Evolutionary conservation across 164 flowering plant genomes (phyloP).

Genomic region (Berberis vulgaris): DNA sequence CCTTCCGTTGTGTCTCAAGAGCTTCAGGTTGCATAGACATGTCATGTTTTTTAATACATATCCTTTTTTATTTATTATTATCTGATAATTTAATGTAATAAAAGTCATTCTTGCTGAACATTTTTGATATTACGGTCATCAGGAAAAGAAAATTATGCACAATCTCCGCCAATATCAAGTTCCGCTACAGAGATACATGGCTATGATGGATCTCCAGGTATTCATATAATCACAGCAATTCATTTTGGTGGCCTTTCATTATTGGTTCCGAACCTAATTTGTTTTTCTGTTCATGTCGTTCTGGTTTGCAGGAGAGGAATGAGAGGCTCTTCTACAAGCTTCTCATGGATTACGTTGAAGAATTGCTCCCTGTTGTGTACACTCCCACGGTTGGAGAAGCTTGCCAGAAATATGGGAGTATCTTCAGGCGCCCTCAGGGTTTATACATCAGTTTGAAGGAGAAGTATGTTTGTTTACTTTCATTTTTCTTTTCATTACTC

Average conservation of each 20-base stretch:
- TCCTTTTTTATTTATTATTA: neutral
- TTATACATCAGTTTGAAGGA: constrained; percentile 70
- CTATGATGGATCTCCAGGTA: constrained; percentile 84
- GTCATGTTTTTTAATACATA: neutral
- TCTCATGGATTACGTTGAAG: constrained; percentile 74
- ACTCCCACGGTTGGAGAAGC: constrained; percentile 87
- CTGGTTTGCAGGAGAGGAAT: constrained; percentile 49
- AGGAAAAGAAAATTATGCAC: constrained; percentile 76
- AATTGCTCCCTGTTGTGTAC: constrained; percentile 69
- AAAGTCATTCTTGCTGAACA: neutral
- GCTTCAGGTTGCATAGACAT: constrained; percentile 42
- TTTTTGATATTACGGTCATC: constrained; percentile 4
- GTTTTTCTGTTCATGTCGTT: neutral
- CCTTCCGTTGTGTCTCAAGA: constrained; percentile 46
- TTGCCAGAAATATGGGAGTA: constrained; percentile 80
- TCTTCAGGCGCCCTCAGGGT: constrained; percentile 80
- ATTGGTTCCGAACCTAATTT: neutral
- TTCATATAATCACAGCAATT: neutral
- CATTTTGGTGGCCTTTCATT: neutral
- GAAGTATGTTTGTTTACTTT: constrained; percentile 31
- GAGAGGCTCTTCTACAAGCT: constrained; percentile 71
- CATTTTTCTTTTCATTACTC: neutral
- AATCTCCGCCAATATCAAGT: constrained; percentile 56
- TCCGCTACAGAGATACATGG: constrained; percentile 67
- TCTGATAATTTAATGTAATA: neutral